Conservation (phyloP, 2,329 filamentous ascomycete genomes). For the Clonostachys chloroleuca region DNA sequence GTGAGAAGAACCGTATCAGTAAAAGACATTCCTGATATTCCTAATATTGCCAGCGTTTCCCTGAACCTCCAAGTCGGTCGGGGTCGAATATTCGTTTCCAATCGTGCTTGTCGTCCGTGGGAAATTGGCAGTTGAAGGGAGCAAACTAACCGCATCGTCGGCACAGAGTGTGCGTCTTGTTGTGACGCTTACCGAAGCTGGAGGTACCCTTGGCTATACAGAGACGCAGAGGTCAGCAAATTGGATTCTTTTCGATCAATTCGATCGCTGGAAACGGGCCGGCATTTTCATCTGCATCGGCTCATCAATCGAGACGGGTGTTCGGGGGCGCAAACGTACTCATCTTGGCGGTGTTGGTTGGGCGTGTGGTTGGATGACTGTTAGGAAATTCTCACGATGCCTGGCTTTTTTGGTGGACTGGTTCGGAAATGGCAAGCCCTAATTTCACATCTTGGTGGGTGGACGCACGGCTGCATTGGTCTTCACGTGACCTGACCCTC, state of each 20-base stretch:
- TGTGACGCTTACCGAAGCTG: constrained; percentile 69
- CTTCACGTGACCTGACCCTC: constrained; percentile 19
- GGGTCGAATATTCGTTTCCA: constrained; percentile 1
- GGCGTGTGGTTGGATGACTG: constrained; percentile 31
- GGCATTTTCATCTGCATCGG: not conserved
- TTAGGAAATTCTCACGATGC: constrained; percentile 26
- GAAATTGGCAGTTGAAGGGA: not conserved
- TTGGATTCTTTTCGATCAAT: not conserved
- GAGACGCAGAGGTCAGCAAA: not conserved
- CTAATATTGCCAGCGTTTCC: not conserved
- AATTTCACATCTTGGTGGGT: constrained; percentile 17
- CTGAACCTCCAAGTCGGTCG: not conserved
- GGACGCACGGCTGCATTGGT: constrained; percentile 7
- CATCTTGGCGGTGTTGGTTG: constrained; percentile 49
- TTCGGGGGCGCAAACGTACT: constrained; percentile 37
- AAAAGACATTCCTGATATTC: constrained; percentile 4
- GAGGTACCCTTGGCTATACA: constrained; percentile 52
- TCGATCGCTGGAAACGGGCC: not conserved
- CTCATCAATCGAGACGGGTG: not conserved
- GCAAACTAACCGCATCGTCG: constrained; percentile 86
- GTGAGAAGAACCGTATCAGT: constrained; percentile 15
- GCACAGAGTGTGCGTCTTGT: constrained; percentile 98
- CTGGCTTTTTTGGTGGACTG: constrained; percentile 29
- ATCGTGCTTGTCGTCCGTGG: not conserved
- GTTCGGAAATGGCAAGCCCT: constrained; percentile 24